Percentiles rank a stretch among this genome's conserved stretches.
Evolutionary conservation across 495 filamentous ascomycete species (phyloP).

Genomic region (Lindgomyces ingoldianus): DNA sequence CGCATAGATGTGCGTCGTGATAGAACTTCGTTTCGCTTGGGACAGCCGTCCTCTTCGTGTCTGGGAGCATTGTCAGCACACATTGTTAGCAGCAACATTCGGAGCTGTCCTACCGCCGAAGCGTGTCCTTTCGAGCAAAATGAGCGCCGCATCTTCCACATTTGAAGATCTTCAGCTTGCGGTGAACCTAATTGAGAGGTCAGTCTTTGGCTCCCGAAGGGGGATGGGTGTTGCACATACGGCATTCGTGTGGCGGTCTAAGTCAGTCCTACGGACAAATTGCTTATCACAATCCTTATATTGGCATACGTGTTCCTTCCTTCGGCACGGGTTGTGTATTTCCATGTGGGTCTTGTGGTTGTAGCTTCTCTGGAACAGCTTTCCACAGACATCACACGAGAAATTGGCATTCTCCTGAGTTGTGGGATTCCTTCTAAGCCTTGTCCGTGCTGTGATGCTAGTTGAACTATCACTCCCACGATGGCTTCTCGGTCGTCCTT

Average conservation of each 20-base stretch:
- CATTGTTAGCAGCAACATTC: not conserved
- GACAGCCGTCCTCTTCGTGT: constrained; percentile 79
- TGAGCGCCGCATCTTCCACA: constrained; percentile 71
- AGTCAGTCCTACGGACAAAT: constrained; percentile 82
- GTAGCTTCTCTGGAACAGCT: constrained; percentile 81
- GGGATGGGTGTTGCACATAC: not conserved
- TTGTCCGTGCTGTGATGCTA: constrained; percentile 14
- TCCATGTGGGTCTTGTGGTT: constrained; percentile 91
- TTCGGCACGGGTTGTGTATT: constrained; percentile 76
- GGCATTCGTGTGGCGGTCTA: constrained; percentile 70
- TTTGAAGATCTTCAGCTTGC: constrained; percentile 56
- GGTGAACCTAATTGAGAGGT: constrained; percentile 45
- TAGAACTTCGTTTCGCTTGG: constrained; percentile 64
- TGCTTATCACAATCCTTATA: constrained; percentile 66
- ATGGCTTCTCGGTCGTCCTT: constrained; percentile 7
- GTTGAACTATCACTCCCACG: not conserved
- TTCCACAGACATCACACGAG: constrained; percentile 73
- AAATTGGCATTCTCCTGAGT: constrained; percentile 75
- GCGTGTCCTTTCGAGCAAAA: constrained; percentile 82
- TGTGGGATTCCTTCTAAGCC: constrained; percentile 60
- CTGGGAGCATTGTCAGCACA: constrained; percentile 46
- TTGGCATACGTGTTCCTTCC: constrained; percentile 68
- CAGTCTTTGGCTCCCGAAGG: not conserved
- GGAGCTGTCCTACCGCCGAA: constrained; percentile 62
- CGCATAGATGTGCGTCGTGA: constrained; percentile 17